Base-by-base conservation (phyloP, 768 basidiomycete genomes). In the Termitomyces bulborhizus region DNA sequence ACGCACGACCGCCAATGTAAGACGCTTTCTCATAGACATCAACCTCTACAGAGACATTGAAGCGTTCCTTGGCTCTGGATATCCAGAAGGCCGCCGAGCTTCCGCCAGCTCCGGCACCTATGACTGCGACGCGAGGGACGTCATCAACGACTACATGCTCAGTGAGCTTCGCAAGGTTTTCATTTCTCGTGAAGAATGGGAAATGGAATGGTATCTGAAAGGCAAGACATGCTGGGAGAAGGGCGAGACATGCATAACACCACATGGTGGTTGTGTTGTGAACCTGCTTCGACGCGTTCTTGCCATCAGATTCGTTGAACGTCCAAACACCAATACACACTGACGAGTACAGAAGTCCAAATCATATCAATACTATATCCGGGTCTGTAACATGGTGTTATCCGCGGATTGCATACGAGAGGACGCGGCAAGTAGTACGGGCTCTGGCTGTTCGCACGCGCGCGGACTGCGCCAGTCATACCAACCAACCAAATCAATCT, bases 91-190 rank as follows among this genome's bases (percentile, higher is more conserved):
- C 92, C 21, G 93, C 89, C 26, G 90, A 88, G 15, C 82, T 83
- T 8, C 94, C 94, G 9, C 77, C 91, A 13, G 94, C 93, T 27
- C 94, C 94, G 0, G 94, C 93, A 16, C 94, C 94, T 52, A 97
- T 82, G 64, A 97, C 84, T 7, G 93, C 94, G 61, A 97, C 78
- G 46, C 85, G 72, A 44, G 84, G 80, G 0, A 74, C 63, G 16
- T 58, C 55, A 24, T 62, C 53, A n/a, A 57, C 53, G 24, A 57
- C 56, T 21, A 60, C 34, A 9, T 53, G 36, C 32, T 64, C 55
- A 41, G 59, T 59, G 34, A 59, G 53, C 21, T 57, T 51, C 7
- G 56, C 40, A 11, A 60, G 57, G 41, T 63, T 58, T 42, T 67
- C 56, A 29, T 65, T 72, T 43, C 68, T 60, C 45, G 76, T 75